Conservation (phyloP, 305 asterid species). For the Solanum aculeatissimum region DNA sequence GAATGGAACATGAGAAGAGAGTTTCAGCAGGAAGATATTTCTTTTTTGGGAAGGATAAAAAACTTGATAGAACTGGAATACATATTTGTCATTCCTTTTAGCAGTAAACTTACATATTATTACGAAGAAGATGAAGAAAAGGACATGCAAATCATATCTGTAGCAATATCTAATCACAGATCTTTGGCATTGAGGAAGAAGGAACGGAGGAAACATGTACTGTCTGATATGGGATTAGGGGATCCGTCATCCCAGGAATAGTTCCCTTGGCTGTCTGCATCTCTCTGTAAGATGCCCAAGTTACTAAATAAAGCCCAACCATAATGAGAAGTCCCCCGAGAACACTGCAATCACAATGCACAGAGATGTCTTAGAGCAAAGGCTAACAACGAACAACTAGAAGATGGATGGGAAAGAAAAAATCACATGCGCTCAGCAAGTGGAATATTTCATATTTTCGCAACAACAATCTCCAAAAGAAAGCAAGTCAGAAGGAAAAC, state of each 20-base stretch:
- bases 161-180: slow-evolving; percentile 25
- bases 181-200: slow-evolving; percentile 42
- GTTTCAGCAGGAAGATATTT: not conserved
- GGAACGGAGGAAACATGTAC: slow-evolving; percentile 54
- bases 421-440: not conserved
- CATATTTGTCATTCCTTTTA: not conserved
- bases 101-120: not conserved
- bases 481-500: not conserved
- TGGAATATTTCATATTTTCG: not conserved
- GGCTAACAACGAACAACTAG: not conserved
- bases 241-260: slow-evolving; percentile 31
- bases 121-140: not conserved
- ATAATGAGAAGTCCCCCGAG: slow-evolving; percentile 73
- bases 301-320: slow-evolving; percentile 86
- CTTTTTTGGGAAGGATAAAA: not conserved
- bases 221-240: slow-evolving; percentile 33
- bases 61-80: not conserved
- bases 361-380: not conserved
- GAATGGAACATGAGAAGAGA: not conserved
- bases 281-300: slow-evolving; percentile 81
- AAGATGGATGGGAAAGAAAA: not conserved
- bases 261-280: slow-evolving; percentile 22
- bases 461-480: not conserved
- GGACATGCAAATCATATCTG: not conserved
- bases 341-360: slow-evolving; percentile 39